Evolutionary conservation across 352 stramenopile species (phyloP).

Genomic region (Globisporangium acanthophoron): DNA sequence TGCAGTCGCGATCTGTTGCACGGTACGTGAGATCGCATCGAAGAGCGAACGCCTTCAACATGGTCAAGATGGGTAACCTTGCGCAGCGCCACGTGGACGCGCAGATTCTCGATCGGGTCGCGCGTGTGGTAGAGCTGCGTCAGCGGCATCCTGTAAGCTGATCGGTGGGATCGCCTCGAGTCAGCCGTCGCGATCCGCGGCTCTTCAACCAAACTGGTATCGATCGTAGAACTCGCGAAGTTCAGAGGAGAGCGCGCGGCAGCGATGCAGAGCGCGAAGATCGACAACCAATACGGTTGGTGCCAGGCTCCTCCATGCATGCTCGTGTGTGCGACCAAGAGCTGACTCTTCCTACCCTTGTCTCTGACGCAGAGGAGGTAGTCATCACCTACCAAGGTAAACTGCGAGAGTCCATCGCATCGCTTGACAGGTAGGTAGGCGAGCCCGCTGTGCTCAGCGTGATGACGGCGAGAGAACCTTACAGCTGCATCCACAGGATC

Average conservation of each 20-base stretch:
- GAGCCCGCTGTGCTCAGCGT: background rate
- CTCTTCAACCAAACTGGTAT: background rate
- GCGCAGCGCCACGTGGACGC: constrained; percentile 43
- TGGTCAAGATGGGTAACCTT: constrained; percentile 30
- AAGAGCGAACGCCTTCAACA: background rate
- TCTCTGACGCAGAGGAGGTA: background rate
- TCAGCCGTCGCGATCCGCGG: background rate
- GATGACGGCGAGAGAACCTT: background rate
- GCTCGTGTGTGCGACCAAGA: background rate
- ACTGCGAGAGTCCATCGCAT: background rate
- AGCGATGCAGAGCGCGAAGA: background rate
- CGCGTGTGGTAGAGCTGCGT: constrained; percentile 68
- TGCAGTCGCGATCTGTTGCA: constrained; percentile 3
- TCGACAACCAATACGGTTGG: background rate
- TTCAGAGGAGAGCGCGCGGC: background rate
- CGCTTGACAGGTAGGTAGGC: background rate
- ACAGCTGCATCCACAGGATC: background rate
- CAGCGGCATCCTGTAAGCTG: constrained; percentile 15
- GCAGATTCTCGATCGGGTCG: constrained; percentile 69
- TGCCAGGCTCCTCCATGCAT: background rate
- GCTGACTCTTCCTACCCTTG: background rate
- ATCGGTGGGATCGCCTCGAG: background rate
- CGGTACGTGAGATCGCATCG: background rate
- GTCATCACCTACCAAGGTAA: background rate
- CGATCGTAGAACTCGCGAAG: background rate